phyloP scores from a whole-genome alignment of 2,329 filamentous ascomycete genomes.

The Arthrinium puccinioides region DNA sequence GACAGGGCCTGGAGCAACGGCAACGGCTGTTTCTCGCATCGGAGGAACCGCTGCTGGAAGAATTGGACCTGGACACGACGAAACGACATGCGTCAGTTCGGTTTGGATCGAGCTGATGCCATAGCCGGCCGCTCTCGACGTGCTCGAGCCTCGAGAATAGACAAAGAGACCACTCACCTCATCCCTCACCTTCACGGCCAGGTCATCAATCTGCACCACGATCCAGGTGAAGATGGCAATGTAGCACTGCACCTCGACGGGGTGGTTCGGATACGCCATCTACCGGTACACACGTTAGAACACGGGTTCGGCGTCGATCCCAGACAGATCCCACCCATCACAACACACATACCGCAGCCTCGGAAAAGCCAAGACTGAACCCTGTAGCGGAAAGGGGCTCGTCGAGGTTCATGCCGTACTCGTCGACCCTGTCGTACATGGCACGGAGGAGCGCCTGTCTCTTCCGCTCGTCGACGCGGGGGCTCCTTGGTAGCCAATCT shows the following conservation, averaged over 20 bases:
- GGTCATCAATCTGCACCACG: constrained; percentile 14
- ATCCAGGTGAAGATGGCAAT: constrained; percentile 15
- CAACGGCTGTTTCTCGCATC: neutral
- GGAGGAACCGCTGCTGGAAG: neutral
- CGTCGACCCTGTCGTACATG: neutral
- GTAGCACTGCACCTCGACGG: constrained; percentile 10
- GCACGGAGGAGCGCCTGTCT: neutral
- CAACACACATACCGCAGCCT: neutral
- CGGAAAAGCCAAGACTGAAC: neutral
- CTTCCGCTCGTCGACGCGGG: neutral
- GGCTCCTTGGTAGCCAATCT: neutral
- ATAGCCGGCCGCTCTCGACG: neutral
- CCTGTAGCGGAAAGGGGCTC: neutral
- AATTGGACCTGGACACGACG: neutral
- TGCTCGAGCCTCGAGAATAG: neutral
- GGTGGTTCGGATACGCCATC: constrained; percentile 13
- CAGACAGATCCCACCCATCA: too few relatives aligned
- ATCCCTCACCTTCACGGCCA: neutral
- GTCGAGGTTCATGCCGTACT: neutral
- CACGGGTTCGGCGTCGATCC: too few relatives aligned
- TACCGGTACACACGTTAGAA: neutral
- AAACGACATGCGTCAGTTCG: too few relatives aligned
- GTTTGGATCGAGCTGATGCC: neutral
- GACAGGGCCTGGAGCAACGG: constrained; percentile 14
- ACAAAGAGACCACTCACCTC: neutral